A percentile compares a stretch with the other conserved stretches of the same genome.
These are phyloP conservation scores for Salicornia ramosissima DNA, from an alignment of 148 eudicot species.

Conservation along the genomic window DNA sequence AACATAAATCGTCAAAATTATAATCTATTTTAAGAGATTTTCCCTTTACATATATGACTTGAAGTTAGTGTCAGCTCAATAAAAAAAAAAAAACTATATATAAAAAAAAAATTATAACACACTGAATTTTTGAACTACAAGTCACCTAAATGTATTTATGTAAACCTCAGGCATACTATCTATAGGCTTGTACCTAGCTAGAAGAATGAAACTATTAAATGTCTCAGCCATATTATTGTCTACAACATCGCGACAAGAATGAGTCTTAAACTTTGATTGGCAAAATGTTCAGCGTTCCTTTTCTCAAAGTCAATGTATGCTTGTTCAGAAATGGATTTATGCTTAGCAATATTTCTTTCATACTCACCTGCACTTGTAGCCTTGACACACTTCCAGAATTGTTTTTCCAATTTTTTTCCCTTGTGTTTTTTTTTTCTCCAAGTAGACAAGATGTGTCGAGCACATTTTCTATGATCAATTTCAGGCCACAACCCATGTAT, in stretches of 20 bases:
- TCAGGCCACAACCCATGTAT: not conserved
- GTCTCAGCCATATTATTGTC: constrained; percentile 9
- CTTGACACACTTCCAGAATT: constrained; percentile 7
- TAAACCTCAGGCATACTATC: not conserved
- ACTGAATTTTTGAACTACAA: too few species aligned
- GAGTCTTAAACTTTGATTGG: not conserved
- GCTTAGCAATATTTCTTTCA: not conserved
- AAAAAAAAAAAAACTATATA: too few species aligned
- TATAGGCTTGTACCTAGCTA: constrained; percentile 2
- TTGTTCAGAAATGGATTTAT: not conserved
- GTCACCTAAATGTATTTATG: too few species aligned
- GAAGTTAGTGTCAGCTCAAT: too few species aligned
- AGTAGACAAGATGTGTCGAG: not conserved
- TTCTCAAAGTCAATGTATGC: not conserved
- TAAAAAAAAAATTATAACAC: too few species aligned
- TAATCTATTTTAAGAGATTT: too few species aligned
- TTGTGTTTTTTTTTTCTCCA: constrained; percentile 8
- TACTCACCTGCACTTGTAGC: not conserved
- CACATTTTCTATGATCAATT: constrained; percentile 3
- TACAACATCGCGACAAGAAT: not conserved
- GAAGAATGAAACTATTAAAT: not conserved
- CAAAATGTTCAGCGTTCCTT: not conserved
- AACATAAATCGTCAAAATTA: too few species aligned
- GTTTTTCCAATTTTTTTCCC: not conserved
- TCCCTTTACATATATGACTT: too few species aligned